Percentiles rank a stretch among this genome's conserved stretches.
These are phyloP conservation scores for Amyloporia xantha DNA, from an alignment of 768 basidiomycete species.

Conservation along the genomic window DNA sequence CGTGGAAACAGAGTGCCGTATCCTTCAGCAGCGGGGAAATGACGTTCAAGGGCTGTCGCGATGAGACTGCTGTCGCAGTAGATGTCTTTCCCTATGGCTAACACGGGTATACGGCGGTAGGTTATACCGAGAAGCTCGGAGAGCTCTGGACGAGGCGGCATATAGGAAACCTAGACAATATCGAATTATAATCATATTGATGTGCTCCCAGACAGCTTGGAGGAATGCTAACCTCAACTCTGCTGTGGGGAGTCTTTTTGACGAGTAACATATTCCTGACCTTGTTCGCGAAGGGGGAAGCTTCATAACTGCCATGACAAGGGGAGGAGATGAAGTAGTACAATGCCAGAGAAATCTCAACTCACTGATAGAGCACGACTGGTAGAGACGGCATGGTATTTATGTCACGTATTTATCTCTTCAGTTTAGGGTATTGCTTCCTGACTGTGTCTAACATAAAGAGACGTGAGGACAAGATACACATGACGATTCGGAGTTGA, in stretches of 20 bases:
- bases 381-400: constrained; percentile 7
- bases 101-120: constrained; percentile 54
- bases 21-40: constrained; percentile 43
- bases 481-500: too few species aligned
- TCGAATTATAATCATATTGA: background rate
- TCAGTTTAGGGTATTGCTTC: too few species aligned
- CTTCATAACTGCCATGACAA: constrained; percentile 36
- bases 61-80: constrained; percentile 57
- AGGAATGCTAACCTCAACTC: constrained; percentile 36
- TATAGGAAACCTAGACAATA: constrained; percentile 36
- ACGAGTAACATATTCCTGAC: constrained; percentile 44
- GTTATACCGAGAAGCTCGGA: constrained; percentile 42
- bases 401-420: too few species aligned
- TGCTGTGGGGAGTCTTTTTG: constrained; percentile 41
- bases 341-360: background rate
- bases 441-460: too few species aligned
- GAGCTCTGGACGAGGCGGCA: constrained; percentile 52
- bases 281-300: constrained; percentile 46
- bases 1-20: constrained; percentile 44
- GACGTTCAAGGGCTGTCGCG: constrained; percentile 43
- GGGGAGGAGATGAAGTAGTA: background rate
- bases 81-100: constrained; percentile 55
- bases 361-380: constrained; percentile 43
- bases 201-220: background rate
- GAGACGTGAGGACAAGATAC: too few species aligned